Conservation (phyloP, 2,329 filamentous ascomycete species). For the Colletotrichum incanum region DNA sequence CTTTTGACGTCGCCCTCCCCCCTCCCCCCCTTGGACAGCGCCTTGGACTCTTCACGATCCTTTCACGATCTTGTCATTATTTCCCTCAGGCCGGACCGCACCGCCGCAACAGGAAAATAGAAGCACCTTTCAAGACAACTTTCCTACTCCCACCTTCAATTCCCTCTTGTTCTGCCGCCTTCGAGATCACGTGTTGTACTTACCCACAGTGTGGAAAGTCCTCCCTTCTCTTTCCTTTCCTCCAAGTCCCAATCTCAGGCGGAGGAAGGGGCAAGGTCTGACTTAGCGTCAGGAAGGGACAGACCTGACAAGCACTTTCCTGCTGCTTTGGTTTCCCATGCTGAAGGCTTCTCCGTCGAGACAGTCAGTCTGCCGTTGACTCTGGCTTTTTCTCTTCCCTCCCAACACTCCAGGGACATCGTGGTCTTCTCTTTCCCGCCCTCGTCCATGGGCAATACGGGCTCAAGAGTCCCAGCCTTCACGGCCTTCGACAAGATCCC, state of each 20-base stretch:
- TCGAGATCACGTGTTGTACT: not conserved
- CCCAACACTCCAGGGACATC: not conserved
- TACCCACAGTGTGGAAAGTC: not conserved
- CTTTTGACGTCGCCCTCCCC: not conserved
- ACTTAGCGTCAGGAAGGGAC: not conserved
- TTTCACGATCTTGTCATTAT: not conserved
- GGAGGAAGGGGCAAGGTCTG: not conserved
- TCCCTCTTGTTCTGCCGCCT: not conserved
- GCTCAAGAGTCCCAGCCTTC: not conserved
- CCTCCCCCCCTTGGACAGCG: not conserved
- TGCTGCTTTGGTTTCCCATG: not conserved
- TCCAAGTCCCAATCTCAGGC: not conserved
- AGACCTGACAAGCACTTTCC: not conserved
- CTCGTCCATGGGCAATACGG: not conserved
- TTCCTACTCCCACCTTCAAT: not conserved
- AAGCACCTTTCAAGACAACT: not conserved
- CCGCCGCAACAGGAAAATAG: too few species aligned
- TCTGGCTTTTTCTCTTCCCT: not conserved
- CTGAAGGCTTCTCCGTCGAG: not conserved
- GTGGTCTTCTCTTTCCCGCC: not conserved
- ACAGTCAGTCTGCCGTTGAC: too few species aligned
- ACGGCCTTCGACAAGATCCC: not conserved
- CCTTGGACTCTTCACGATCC: not conserved
- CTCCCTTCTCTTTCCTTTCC: not conserved
- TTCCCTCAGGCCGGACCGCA: too few species aligned